Evolutionary conservation across 805 yeast species (phyloP).

Genomic region (Ogataea methylovora): DNA sequence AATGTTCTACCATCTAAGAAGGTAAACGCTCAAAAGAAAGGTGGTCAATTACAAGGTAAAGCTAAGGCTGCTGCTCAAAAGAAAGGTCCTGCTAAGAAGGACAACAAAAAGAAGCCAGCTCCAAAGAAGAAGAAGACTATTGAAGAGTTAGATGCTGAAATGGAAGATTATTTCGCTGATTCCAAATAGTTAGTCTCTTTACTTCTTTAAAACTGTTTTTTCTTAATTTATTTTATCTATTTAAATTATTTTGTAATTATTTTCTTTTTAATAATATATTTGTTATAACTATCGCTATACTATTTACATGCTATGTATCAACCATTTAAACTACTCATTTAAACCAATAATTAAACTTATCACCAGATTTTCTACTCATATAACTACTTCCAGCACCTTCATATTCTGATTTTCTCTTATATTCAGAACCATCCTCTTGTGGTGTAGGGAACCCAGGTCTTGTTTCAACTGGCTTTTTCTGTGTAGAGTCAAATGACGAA

Average conservation of each 20-base stretch:
- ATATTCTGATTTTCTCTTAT: slow-evolving; percentile 49
- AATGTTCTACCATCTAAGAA: slow-evolving; percentile 19
- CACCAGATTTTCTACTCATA: slow-evolving; percentile 33
- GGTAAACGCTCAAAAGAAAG: slow-evolving; percentile 8
- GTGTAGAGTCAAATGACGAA: slow-evolving; percentile 20
- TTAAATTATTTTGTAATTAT: not conserved
- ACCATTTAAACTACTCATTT: not conserved
- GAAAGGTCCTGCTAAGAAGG: slow-evolving; percentile 8
- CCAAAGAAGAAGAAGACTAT: slow-evolving; percentile 59
- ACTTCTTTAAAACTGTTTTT: not conserved
- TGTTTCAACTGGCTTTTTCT: slow-evolving; percentile 17
- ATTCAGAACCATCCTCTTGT: slow-evolving; percentile 26
- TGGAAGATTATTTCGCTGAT: slow-evolving; percentile 86
- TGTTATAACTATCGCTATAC: not conserved
- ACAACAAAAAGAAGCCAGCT: slow-evolving; percentile 35
- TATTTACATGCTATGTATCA: not conserved
- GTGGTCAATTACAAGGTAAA: slow-evolving; percentile 4
- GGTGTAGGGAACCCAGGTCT: slow-evolving; percentile 26
- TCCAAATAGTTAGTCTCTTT: slow-evolving; percentile 12
- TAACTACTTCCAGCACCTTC: slow-evolving; percentile 65
- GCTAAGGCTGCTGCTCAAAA: slow-evolving; percentile 11
- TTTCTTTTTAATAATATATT: not conserved
- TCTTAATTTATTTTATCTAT: not conserved
- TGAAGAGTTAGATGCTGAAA: slow-evolving; percentile 94
- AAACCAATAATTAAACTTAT: slow-evolving; percentile 22